Base-by-base conservation (phyloP, 116 monocot species). In the Dioscorea cayenensis region DNA sequence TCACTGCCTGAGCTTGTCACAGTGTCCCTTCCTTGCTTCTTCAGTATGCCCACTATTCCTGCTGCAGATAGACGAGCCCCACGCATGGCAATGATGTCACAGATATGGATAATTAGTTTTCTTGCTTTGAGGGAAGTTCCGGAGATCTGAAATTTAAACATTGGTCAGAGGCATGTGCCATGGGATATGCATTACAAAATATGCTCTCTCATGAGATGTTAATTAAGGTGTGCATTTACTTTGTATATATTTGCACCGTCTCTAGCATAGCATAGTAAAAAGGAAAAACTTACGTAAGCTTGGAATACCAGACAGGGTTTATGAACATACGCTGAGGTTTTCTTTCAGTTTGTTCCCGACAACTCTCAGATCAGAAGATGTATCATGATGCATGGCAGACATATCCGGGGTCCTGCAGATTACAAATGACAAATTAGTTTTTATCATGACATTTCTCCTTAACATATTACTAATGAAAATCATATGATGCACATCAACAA, bases 11-110 rank as follows among this genome's bases (percentile, higher is more conserved):
- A 37, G 62, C 73, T 64, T 60, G 6, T 72, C 75, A 69, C 80
- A 50, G 65, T 28, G 48, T 87, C 94, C 63, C 73, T 79, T 20
- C 87, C 91, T 64, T 84, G 72, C 73, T 99, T 99, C 79, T 91
- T 94, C 36, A 99, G 82, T 61, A 94, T 85, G 37, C 94, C 94
- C 2, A 84, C 76, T 17, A 99, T 80, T 17, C 91, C 99, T 1
- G 94, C 99, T 16, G 99, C 99, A 14, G 89, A 81, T 55, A 99
- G 72, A 5, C 89, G 83, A 10, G 94, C 99, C 6, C 83, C 99
- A 3, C 94, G 81, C 52, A 55, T 80, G 11, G 94, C 87, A 36
- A 99, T 72, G 36, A 87, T 85, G 25, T 99, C 89, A n/a, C 94
- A 91, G n/a, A 97, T 66, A 36, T 77, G 65, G 6, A 93, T 77